These are phyloP conservation scores for Zasmidium cellare DNA, from an alignment of 2,329 filamentous ascomycete species.

Conservation along the genomic window DNA sequence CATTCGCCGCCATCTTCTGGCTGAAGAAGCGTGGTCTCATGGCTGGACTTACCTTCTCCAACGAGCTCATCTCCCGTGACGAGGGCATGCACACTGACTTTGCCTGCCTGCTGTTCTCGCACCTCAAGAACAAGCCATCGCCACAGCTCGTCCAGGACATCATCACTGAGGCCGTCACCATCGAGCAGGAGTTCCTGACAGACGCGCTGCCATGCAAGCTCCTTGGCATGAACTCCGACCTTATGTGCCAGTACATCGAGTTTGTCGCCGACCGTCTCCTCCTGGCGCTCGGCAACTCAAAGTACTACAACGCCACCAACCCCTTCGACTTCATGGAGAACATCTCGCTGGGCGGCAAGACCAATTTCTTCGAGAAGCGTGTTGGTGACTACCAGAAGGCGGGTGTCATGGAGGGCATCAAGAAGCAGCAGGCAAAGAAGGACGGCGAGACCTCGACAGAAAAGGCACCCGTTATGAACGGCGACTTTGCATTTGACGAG, in stretches of 20 bases:
- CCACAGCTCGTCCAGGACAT: constrained; percentile 80
- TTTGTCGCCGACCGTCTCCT: constrained; percentile 97
- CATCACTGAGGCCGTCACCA: constrained; percentile 89
- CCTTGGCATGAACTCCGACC: constrained; percentile 92
- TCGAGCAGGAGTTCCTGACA: constrained; percentile 97
- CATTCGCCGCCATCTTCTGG: constrained; percentile 99
- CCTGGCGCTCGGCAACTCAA: constrained; percentile 87
- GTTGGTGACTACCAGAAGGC: constrained; percentile 99
- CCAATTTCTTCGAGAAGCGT: constrained; percentile 99
- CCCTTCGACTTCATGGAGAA: constrained; percentile 99
- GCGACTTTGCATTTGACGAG: constrained; percentile 91
- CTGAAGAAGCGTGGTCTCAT: constrained; percentile 99
- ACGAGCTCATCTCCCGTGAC: constrained; percentile 99
- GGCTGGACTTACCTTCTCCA: constrained; percentile 98
- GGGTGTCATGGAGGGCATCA: constrained; percentile 91
- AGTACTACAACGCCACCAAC: constrained; percentile 89
- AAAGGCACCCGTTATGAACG: constrained; percentile 53
- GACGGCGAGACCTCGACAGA: constrained; percentile 27
- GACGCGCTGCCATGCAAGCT: constrained; percentile 91
- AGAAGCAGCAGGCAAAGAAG: constrained; percentile 44
- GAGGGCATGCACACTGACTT: constrained; percentile 99
- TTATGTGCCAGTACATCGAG: constrained; percentile 99
- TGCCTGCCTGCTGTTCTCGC: constrained; percentile 95
- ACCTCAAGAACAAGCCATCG: constrained; percentile 86
- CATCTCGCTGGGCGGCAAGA: constrained; percentile 98